These are phyloP conservation scores for Citrus trifoliata DNA, from an alignment of 345 rosid species.

Conservation along the genomic window DNA sequence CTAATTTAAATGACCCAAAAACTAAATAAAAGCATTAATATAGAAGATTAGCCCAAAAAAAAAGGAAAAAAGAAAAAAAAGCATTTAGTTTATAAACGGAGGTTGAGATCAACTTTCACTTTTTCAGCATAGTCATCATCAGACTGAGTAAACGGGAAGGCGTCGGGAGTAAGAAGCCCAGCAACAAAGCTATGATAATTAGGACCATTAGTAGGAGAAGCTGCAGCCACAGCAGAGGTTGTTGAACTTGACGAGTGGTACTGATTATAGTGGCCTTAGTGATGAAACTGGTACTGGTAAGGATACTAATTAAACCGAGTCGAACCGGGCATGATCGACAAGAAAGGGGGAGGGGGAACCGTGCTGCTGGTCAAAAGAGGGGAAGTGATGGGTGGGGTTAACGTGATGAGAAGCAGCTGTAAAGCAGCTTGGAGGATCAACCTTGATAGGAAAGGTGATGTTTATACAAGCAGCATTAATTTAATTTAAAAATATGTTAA, in stretches of 20 bases:
- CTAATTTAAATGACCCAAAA: background rate
- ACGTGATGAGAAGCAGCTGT: background rate
- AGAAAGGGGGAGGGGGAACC: background rate
- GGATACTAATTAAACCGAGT: background rate
- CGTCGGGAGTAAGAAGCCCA: conserved; percentile 4
- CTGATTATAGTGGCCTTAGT: background rate
- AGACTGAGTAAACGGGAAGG: background rate
- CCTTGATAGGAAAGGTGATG: conserved; percentile 18
- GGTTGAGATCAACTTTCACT: conserved; percentile 40
- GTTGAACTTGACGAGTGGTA: background rate
- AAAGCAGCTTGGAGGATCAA: background rate
- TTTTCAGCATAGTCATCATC: conserved; percentile 18
- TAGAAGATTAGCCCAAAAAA: too few relatives aligned
- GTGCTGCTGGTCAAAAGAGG: background rate
- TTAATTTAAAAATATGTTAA: too few relatives aligned
- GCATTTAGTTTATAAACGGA: conserved; percentile 28
- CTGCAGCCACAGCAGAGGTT: background rate
- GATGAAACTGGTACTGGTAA: conserved; percentile 1
- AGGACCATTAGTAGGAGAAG: background rate
- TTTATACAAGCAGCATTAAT: conserved; percentile 51
- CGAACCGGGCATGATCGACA: background rate
- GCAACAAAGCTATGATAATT: background rate
- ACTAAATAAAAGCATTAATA: background rate
- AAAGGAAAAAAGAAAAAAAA: too few relatives aligned
- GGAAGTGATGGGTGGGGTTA: conserved; percentile 2